These are phyloP conservation scores for Lyophyllum decastes DNA, from an alignment of 768 basidiomycete genomes.

Conservation along the genomic window DNA sequence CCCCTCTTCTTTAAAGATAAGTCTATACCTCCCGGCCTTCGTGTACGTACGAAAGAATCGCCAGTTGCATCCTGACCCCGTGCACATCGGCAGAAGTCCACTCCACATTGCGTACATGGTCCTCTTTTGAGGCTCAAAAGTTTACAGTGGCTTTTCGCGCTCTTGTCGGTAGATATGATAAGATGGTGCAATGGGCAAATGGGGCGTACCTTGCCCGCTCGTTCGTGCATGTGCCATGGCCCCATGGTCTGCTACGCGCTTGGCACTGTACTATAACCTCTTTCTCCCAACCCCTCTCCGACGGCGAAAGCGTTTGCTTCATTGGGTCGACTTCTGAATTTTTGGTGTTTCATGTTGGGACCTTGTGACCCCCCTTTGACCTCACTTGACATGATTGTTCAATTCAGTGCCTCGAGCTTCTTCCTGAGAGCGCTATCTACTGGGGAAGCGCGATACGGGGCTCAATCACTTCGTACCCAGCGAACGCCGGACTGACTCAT, in stretches of 20 bases:
- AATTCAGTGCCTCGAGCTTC: constrained; percentile 19
- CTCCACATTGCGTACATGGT: neutral
- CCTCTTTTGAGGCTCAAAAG: neutral
- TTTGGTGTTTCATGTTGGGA: constrained; percentile 15
- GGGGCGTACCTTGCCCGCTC: neutral
- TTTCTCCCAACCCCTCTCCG: constrained; percentile 7
- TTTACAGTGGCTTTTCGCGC: neutral
- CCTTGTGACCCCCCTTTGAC: constrained; percentile 15
- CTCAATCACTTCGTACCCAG: constrained; percentile 1
- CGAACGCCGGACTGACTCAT: neutral
- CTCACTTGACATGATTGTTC: constrained; percentile 4
- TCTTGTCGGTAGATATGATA: constrained; percentile 2
- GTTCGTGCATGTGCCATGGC: neutral
- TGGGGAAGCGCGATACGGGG: neutral
- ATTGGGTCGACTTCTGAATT: constrained; percentile 5
- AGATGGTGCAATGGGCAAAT: neutral
- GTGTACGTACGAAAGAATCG: constrained; percentile 1
- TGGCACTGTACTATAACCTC: neutral
- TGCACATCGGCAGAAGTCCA: constrained; percentile 13
- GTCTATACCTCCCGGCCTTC: constrained; percentile 1
- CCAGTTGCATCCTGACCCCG: constrained; percentile 1
- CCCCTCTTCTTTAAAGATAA: neutral
- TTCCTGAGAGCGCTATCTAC: constrained; percentile 12
- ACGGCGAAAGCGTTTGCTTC: constrained; percentile 1
- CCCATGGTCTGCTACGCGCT: neutral